Base-by-base conservation (phyloP, 2,329 filamentous ascomycete species). In the Graphilbum sp. region DNA sequence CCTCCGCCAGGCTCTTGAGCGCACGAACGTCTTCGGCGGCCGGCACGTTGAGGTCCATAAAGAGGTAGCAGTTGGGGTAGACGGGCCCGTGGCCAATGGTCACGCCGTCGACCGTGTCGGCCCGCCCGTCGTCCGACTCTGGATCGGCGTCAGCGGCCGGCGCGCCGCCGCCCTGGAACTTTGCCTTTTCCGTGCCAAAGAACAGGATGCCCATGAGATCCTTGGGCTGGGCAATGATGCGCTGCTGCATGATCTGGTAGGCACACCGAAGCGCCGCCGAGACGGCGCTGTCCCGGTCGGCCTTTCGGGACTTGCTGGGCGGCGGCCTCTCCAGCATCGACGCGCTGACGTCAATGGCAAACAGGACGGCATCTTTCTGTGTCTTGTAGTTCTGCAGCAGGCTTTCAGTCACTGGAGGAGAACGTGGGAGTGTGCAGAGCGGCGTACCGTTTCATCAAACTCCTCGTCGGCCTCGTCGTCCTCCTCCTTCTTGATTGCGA, bases 191-290 rank as follows among this genome's bases (percentile, higher is more conserved):
- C 0, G 90, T 98, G 9, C 87, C 87, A 53, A 92, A 98, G 1
- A 98, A 66, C 29, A 98, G 57, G 20, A 98, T 80, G 2, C 88
- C 87, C 72, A 98, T 95, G 83, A 95, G 92, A 44, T 98, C 90
- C 52, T 79, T 87, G 2, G 90, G 90, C 44, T 87, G 88, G 4
- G 88, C 88, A 49, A 98, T 96, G 57, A 98, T 96, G 49, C 90
- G 84, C 61, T 96, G 88, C 60, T 96, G 85, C 84, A 98, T 95
- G 38, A 98, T 66, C 52, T 85, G 75, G 52, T 93, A 93, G 41
- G 88, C 90, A 50, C 85, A 95, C 66, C 94, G 94, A 36, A 98
- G 61, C 4, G 90, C 87, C 15, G 88, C 87, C 37, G 79, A 69
- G 1, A 85, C 67, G 4, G 88, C 76, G 33, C 81, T 87, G 50